Evolutionary conservation across 352 stramenopile species (phyloP).

Genomic region (Globisporangium cystogenes): DNA sequence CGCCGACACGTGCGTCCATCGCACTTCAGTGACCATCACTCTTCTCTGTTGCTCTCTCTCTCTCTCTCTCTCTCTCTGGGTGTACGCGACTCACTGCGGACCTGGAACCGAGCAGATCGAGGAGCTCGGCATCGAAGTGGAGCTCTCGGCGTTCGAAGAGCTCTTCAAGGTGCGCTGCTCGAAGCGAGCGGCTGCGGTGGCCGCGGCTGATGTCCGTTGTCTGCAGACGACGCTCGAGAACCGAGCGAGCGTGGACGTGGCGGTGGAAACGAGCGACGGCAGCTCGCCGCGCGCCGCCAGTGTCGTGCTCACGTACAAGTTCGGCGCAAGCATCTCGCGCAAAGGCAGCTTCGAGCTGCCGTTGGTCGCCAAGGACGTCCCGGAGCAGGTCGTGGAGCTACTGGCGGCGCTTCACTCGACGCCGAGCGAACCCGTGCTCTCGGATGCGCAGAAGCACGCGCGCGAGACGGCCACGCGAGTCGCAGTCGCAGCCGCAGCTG

Average conservation of each 20-base stretch:
- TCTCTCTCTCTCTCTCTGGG: not conserved
- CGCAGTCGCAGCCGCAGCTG: not conserved
- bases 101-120: constrained; percentile 29
- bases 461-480: not conserved
- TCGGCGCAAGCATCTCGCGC: constrained; percentile 44
- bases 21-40: no score
- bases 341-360: constrained; percentile 40
- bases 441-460: constrained; percentile 18
- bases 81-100: not conserved
- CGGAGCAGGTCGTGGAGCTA: constrained; percentile 27
- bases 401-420: constrained; percentile 30
- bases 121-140: constrained; percentile 51
- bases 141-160: constrained; percentile 20
- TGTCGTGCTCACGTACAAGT: constrained; percentile 57
- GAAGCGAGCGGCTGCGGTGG: not conserved
- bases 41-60: not conserved
- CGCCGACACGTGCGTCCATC: not conserved
- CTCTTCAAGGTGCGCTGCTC: constrained; percentile 26
- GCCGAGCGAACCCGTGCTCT: constrained; percentile 28
- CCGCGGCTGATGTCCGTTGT: not conserved
- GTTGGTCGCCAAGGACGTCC: constrained; percentile 21
- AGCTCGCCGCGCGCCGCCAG: constrained; percentile 8
- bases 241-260: constrained; percentile 31
- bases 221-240: constrained; percentile 35
- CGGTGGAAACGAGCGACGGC: constrained; percentile 14